Conservation (phyloP, 768 basidiomycete species). For the Sistotremastrum niveocremeum region DNA sequence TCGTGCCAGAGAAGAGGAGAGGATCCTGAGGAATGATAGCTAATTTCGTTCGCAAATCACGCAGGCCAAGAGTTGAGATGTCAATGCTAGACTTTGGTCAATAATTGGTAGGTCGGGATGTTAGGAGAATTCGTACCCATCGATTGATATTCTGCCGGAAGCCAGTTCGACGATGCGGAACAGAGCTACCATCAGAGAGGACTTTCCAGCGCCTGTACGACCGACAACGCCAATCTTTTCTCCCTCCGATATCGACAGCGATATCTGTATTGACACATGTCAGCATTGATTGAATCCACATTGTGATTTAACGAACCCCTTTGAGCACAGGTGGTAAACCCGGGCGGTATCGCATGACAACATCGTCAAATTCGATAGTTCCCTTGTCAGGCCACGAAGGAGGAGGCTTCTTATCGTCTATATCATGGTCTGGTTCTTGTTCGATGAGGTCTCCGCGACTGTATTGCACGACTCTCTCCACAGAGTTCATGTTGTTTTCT, state of each 20-base stretch:
- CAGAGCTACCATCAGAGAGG: conserved; percentile 49
- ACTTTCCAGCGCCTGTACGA: conserved; percentile 44
- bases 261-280: conserved; percentile 18
- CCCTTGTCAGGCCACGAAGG: conserved; percentile 52
- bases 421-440: conserved; percentile 55
- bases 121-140: conserved; percentile 21
- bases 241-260: conserved; percentile 42
- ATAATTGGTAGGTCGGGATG: conserved; percentile 3
- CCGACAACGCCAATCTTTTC: conserved; percentile 77
- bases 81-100: conserved; percentile 30
- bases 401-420: conserved; percentile 39
- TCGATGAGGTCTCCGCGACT: conserved; percentile 34
- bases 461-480: conserved; percentile 49
- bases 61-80: conserved; percentile 54
- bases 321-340: conserved; percentile 64
- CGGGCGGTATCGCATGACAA: conserved; percentile 49
- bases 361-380: conserved; percentile 44
- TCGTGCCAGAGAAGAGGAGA: conserved; percentile 39
- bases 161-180: conserved; percentile 58
- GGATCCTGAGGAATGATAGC: conserved; percentile 63
- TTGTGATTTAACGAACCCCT: conserved; percentile 11
- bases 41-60: conserved; percentile 42
- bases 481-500: conserved; percentile 58
- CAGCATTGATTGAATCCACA: too few relatives aligned
- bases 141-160: conserved; percentile 46